Evolutionary conservation across 495 filamentous ascomycete species (phyloP), one percentile per base, ranked within the genome.

Genomic region (Xylaria sp.): DNA sequence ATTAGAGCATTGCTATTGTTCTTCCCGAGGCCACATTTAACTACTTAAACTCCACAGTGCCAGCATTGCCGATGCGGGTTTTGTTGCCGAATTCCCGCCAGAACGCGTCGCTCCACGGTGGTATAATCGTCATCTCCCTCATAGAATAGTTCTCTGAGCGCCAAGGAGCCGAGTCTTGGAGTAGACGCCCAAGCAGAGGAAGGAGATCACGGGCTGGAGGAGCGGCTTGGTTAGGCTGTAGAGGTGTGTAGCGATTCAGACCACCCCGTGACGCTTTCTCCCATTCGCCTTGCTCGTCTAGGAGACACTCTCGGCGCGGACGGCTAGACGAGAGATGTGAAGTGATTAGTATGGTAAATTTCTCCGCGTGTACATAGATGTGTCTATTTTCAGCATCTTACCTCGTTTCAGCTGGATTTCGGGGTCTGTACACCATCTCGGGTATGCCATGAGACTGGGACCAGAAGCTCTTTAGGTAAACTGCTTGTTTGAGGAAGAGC

Each of bases 31-130:
- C 29, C 31, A 19, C 11, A 29, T 29, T 3, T 12, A 21, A 3
- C 17, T 59, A 59, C 8, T 59, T n/a, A 37, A 59, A 21, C 33
- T 37, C 31, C 57, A 37, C 33, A 9, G 37, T 3, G 17, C 57
- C 33, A 59, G 33, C 57, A 59, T 37, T 59, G 21, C 57, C 19
- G 37, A 59, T 59, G 33, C 57, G 57, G 4, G 33, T 59, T 14
- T 59, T 59, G 33, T 37, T 59, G 19, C 57, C 31, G 21, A 40
- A 37, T 12, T 55, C 52, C 5, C 52, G 24, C 52, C 52, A 55
- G 52, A 55, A 33, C 9, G 24, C 29, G 4, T 55, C 24, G 17
- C 29, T 17, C 52, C 52, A 55, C 19, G 26, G 24, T 17, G 19
- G 33, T 4, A 59, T 21, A 12, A 37, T 40, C 8, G 31, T 7